Evolutionary conservation across 2,329 filamentous ascomycete species (phyloP), one percentile per base, ranked within the genome.

Genomic region (Apiospora sp.): DNA sequence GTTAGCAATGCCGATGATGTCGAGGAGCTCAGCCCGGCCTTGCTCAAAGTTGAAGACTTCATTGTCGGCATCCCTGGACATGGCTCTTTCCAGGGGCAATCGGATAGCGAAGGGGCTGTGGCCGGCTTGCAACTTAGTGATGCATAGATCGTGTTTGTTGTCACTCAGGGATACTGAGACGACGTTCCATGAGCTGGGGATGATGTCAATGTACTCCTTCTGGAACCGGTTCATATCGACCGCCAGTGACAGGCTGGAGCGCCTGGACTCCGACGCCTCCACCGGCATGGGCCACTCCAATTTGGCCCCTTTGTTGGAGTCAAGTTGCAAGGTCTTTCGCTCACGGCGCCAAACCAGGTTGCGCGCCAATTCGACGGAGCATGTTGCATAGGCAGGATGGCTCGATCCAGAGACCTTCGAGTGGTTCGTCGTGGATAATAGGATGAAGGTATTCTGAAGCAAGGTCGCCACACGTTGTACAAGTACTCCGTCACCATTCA

Each of bases 131-230:
- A 98, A 90, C 77, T 94, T 94, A n/a, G 94, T 95, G 74, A 98
- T 92, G 76, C 94, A 95, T 5, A 99, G 88, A 79, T 98, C 96
- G 71, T 94, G 93, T 51, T 88, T 89, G 76, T 92, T 92, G 71
- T 97, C 93, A 78, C 93, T 96, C 22, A 99, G 83, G 0, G 93
- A 93, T 64, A 99, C 85, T 0, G 95, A 98, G 13, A 99, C 86
- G 1, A 95, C 93, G 67, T 91, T 94, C 96, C 96, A 99, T 8
- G 88, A 86, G 51, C 86, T 84, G 0, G 96, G 97, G 7, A 99
- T 91, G 69, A 96, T 92, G 78, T 98, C 93, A 69, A 98, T 88
- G 77, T 95, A 98, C 67, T 95, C 90, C 75, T 88, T 87, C 80
- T 96, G 93, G 78, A 98, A 97, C 37, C 87, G 86, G 61, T 86